Base-by-base conservation (phyloP, 2,329 filamentous ascomycete genomes). In the Nemania bipapillata region DNA sequence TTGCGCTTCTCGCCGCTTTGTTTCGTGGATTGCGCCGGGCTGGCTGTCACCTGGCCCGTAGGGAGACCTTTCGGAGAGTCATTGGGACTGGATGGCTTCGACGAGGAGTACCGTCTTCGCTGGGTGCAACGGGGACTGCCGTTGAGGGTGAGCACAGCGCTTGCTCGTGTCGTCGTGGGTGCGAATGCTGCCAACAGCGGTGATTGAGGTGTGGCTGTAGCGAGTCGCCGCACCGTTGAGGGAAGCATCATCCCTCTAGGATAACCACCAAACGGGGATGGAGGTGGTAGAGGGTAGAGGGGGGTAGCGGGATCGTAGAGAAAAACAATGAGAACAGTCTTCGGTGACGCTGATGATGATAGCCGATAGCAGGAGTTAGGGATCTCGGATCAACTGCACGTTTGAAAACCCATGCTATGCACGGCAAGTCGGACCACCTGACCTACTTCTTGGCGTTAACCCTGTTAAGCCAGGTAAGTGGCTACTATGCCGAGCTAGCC, bases 61-160 rank as follows among this genome's bases (percentile, higher is more conserved):
- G 86, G 77, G n/a, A 85, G 79, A 24, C 84, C 83, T 73, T 82
- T 86, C 30, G 86, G 80, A 9, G 85, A 86, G 74, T 86, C 86
- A 69, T 87, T 86, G n/a, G 86, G 84, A 73, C 85, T 85, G 42
- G 86, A 89, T n/a, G 87, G 86, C 77, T 89, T 89, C 37, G 87
- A 89, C 32, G 87, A 89, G 11, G 87, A 89, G 74, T 83, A 87
- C 72, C 87, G 82, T 74, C 78, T 71, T 65, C 86, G 82, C 79
- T 87, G 86, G 73, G 85, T 85, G 69, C 79, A 74, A 63, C 63
- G 77, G 62, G 81, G 78, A 70, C 78, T 75, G 73, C 81, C 79
- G 73, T 82, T 72, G 68, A 80, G 74, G 63, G 75, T 70, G 72
- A 80, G 68, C 65, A 80, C 75, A 65, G 80, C 76, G 57, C 79